A percentile compares a stretch with the other conserved stretches of the same genome.
Conservation (phyloP, 2,329 filamentous ascomycete genomes). For the Fusarium brachygibbosum region DNA sequence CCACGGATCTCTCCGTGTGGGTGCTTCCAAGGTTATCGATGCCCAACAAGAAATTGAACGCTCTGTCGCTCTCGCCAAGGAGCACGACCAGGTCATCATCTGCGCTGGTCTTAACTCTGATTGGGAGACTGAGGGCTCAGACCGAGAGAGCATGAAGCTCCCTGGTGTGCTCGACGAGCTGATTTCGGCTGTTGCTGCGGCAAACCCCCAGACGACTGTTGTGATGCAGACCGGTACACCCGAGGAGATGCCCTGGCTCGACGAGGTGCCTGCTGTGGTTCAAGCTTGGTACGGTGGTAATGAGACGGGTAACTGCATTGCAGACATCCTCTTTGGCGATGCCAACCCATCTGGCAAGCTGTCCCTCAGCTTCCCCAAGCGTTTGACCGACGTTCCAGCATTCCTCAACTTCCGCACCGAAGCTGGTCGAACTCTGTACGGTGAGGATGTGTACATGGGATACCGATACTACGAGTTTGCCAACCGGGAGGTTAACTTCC, state of each 20-base stretch:
- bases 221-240: constrained; percentile 85
- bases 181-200: constrained; percentile 73
- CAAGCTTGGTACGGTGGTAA: constrained; percentile 92
- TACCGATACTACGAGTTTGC: constrained; percentile 84
- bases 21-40: constrained; percentile 70
- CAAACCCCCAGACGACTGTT: constrained; percentile 77
- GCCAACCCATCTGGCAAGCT: constrained; percentile 82
- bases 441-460: constrained; percentile 84
- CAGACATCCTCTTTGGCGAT: constrained; percentile 81
- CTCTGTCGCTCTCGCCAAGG: constrained; percentile 75
- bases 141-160: constrained; percentile 83
- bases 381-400: constrained; percentile 77
- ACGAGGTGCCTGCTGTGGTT: constrained; percentile 69
- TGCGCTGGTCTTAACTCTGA: constrained; percentile 84
- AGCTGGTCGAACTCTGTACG: constrained; percentile 78
- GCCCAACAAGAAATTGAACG: constrained; percentile 71
- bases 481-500: constrained; percentile 75
- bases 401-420: constrained; percentile 82
- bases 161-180: constrained; percentile 80
- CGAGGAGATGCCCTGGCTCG: constrained; percentile 77
- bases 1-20: constrained; percentile 72
- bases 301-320: constrained; percentile 84
- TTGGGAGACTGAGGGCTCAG: constrained; percentile 84
- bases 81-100: constrained; percentile 82
- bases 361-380: constrained; percentile 78